Evolutionary conservation across 257 asterid genomes (phyloP).

Genomic region (Nemophila menziesii): DNA sequence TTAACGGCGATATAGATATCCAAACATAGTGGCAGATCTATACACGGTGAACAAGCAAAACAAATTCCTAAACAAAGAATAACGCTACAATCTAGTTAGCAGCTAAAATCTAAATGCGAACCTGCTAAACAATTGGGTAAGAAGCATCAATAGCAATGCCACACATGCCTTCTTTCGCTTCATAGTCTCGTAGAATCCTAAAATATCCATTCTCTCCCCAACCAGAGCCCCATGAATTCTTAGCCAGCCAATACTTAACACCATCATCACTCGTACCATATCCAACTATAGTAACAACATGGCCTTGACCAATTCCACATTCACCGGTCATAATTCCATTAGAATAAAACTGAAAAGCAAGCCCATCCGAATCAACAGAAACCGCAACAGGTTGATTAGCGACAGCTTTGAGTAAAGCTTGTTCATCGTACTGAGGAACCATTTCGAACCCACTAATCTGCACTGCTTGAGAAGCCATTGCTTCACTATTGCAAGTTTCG

Average conservation of each 20-base stretch:
- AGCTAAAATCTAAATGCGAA: too few relatives aligned
- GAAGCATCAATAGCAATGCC: constrained; percentile 11
- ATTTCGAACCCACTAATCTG: not conserved
- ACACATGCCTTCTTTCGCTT: constrained; percentile 6
- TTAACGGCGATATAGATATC: too few relatives aligned
- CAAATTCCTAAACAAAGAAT: too few relatives aligned
- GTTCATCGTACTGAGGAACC: constrained; percentile 8
- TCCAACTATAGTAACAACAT: constrained; percentile 12
- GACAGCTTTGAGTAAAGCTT: constrained; percentile 7
- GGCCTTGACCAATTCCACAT: constrained; percentile 8
- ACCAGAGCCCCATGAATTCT: constrained; percentile 15
- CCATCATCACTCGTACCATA: constrained; percentile 8
- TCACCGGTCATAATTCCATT: constrained; percentile 9
- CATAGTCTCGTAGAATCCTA: constrained; percentile 1
- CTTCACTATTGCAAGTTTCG: not conserved
- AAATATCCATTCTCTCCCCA: constrained; percentile 13
- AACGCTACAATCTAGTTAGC: too few relatives aligned
- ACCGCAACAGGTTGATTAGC: constrained; percentile 11
- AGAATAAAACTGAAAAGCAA: constrained; percentile 8
- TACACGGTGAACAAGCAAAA: too few relatives aligned
- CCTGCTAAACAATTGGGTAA: constrained; percentile 7
- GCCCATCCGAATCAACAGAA: constrained; percentile 9
- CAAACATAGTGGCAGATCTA: too few relatives aligned
- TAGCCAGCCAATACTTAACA: constrained; percentile 8
- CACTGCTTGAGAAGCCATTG: not conserved